Conservation (phyloP, 2,329 filamentous ascomycete genomes). For the Bipolaris victoriae region DNA sequence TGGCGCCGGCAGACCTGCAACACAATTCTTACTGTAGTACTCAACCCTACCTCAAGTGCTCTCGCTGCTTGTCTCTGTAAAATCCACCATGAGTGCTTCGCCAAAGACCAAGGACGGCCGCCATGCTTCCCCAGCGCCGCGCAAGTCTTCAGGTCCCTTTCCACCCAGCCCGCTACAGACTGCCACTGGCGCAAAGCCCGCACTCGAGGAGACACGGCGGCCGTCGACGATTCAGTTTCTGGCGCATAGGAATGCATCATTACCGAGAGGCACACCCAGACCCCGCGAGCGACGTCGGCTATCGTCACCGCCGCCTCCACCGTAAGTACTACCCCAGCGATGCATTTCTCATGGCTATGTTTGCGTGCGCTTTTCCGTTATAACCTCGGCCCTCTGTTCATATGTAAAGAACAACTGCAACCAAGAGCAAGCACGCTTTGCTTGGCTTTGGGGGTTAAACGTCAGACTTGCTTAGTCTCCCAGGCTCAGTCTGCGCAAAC, state of each 20-base stretch:
- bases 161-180: conserved; percentile 36
- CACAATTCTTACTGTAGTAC: conserved; percentile 27
- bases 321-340: conserved; percentile 43
- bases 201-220: conserved; percentile 42
- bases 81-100: conserved; percentile 44
- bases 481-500: neutral
- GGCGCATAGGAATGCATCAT: conserved; percentile 38
- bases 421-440: neutral
- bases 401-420: neutral
- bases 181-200: conserved; percentile 25
- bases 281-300: conserved; percentile 44
- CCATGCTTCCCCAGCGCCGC: conserved; percentile 36
- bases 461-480: neutral
- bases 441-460: neutral
- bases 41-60: conserved; percentile 27
- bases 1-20: conserved; percentile 15
- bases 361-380: neutral
- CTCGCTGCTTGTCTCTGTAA: conserved; percentile 21
- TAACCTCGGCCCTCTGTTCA: neutral
- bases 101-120: conserved; percentile 39
- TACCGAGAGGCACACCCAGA: conserved; percentile 44
- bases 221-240: conserved; percentile 48
- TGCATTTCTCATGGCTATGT: neutral
- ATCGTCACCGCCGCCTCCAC: conserved; percentile 51
- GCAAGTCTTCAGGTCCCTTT: conserved; percentile 25